Percentiles rank a stretch among this genome's conserved stretches.
These are phyloP conservation scores for Thielaviopsis ethacetica DNA, from an alignment of 2,329 filamentous ascomycete genomes.

Conservation along the genomic window DNA sequence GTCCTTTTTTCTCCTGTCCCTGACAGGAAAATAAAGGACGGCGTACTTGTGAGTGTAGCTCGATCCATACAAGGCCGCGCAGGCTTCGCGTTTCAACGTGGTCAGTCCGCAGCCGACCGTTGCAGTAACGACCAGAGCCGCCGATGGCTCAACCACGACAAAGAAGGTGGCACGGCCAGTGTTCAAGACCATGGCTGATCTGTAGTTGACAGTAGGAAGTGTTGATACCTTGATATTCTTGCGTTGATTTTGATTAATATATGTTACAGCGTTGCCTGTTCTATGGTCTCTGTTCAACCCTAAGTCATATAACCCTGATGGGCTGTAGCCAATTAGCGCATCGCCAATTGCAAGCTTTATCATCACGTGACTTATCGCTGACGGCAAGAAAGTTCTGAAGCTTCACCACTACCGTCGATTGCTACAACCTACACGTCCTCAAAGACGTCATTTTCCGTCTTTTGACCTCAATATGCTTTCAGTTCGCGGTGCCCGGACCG, in stretches of 20 bases:
- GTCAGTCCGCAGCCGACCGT: constrained; percentile 21
- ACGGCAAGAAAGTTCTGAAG: constrained; percentile 5
- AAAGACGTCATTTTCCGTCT: background rate
- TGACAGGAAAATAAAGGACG: background rate
- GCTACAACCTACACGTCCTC: background rate
- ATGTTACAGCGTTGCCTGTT: background rate
- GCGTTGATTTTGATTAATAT: background rate
- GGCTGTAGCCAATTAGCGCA: background rate
- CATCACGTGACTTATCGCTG: constrained; percentile 5
- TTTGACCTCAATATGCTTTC: constrained; percentile 3
- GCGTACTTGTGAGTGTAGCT: constrained; percentile 24
- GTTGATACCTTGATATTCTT: background rate
- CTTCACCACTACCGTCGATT: background rate
- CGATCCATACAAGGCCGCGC: constrained; percentile 44
- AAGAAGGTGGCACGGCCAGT: constrained; percentile 21
- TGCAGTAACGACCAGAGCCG: constrained; percentile 12
- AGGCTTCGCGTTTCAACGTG: constrained; percentile 42
- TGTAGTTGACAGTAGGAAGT: constrained; percentile 21
- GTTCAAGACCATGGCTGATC: constrained; percentile 38
- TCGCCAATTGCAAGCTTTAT: constrained; percentile 4
- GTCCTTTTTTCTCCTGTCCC: background rate
- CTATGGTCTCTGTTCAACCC: background rate
- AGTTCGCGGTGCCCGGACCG: background rate
- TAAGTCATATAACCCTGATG: background rate
- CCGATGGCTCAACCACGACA: constrained; percentile 13